A percentile compares a stretch with the other conserved stretches of the same genome.
Conservation (phyloP, 2,329 filamentous ascomycete species). For the Purpureocillium takamizusanense region DNA sequence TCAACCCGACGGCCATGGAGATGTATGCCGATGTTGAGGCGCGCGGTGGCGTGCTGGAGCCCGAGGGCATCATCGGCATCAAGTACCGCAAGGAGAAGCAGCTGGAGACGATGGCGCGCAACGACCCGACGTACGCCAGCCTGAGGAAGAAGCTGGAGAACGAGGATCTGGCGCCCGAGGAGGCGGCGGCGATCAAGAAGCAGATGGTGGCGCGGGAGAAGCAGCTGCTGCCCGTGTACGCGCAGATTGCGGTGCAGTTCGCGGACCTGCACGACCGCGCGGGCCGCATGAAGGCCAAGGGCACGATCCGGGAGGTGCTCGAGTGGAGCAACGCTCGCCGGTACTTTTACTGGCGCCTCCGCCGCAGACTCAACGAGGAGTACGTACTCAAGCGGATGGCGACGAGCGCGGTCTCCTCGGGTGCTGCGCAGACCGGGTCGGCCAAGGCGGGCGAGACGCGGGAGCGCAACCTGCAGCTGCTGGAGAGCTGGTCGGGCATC, state of each 20-base stretch:
- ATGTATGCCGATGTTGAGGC: conserved; percentile 97
- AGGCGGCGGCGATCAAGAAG: conserved; percentile 69
- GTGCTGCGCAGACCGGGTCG: conserved; percentile 18
- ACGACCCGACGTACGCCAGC: conserved; percentile 73
- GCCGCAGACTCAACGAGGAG: conserved; percentile 93
- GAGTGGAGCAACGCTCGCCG: conserved; percentile 83
- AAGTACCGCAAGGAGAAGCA: conserved; percentile 98
- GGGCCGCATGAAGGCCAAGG: conserved; percentile 97
- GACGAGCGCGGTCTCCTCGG: conserved; percentile 24
- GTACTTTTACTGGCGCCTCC: conserved; percentile 99
- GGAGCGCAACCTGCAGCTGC: conserved; percentile 59
- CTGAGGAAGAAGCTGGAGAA: conserved; percentile 71
- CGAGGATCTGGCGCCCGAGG: conserved; percentile 56
- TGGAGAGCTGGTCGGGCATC: conserved; percentile 77
- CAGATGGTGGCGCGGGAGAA: conserved; percentile 82
- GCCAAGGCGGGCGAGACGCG: conserved; percentile 45
- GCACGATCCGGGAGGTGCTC: conserved; percentile 74
- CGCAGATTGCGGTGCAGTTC: conserved; percentile 92
- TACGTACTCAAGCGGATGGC: conserved; percentile 89
- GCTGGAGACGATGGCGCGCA: conserved; percentile 91
- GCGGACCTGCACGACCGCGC: conserved; percentile 95
- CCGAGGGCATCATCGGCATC: conserved; percentile 96
- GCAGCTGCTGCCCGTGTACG: conserved; percentile 83
- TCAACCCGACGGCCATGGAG: conserved; percentile 94
- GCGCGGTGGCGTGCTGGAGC: conserved; percentile 93